These are phyloP conservation scores for Talaromyces liani DNA, from an alignment of 495 filamentous ascomycete genomes.

Conservation along the genomic window DNA sequence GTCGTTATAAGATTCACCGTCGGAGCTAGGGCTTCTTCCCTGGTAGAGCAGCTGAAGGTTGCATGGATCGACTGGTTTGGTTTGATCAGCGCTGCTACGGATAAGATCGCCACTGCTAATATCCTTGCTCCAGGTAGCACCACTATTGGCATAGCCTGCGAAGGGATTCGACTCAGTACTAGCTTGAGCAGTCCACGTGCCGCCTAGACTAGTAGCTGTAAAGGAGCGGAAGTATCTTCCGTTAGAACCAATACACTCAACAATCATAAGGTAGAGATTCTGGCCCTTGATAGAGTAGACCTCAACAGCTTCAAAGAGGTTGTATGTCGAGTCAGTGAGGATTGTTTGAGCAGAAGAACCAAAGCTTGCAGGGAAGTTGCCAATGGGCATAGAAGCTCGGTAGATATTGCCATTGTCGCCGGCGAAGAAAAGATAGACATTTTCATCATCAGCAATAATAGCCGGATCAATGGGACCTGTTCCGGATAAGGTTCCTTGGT, in stretches of 20 bases:
- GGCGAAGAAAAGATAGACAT: slow-evolving; percentile 60
- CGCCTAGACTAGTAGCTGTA: slow-evolving; percentile 45
- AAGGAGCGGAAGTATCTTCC: slow-evolving; percentile 62
- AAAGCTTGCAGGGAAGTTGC: slow-evolving; percentile 52
- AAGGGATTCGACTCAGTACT: slow-evolving; percentile 46
- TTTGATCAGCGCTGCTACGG: slow-evolving; percentile 46
- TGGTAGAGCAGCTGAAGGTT: slow-evolving; percentile 52
- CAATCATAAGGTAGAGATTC: slow-evolving; percentile 53
- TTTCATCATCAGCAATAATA: slow-evolving; percentile 47
- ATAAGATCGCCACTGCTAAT: slow-evolving; percentile 60
- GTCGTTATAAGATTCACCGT: slow-evolving; percentile 25
- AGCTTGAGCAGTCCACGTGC: slow-evolving; percentile 48
- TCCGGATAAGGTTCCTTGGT: slow-evolving; percentile 41
- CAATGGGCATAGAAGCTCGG: slow-evolving; percentile 50
- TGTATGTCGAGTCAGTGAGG: slow-evolving; percentile 42
- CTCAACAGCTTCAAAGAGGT: slow-evolving; percentile 57
- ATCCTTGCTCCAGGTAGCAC: slow-evolving; percentile 55
- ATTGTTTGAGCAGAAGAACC: slow-evolving; percentile 39
- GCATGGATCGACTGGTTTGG: slow-evolving; percentile 47
- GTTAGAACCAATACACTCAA: slow-evolving; percentile 48
- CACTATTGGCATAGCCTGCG: slow-evolving; percentile 49
- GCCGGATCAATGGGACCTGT: slow-evolving; percentile 46
- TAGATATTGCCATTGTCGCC: slow-evolving; percentile 62
- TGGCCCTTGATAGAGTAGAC: slow-evolving; percentile 52
- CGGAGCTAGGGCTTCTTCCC: slow-evolving; percentile 30